Percentiles rank a stretch among this genome's conserved stretches.
phyloP scores from a whole-genome alignment of 23 red algal species.

The Agarophyton chilense region DNA sequence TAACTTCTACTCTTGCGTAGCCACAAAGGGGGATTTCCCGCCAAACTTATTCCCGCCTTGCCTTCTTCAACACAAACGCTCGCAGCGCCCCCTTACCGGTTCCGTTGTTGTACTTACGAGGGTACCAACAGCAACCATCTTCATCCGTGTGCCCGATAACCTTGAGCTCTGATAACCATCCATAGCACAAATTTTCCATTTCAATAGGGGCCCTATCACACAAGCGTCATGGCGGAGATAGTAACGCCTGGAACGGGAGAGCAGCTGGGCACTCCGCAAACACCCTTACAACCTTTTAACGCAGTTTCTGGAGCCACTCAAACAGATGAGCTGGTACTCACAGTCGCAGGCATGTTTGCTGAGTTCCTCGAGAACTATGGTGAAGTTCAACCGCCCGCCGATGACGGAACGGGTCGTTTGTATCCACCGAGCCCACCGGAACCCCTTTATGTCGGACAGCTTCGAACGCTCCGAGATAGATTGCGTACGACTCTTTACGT shows the following conservation, averaged over 20 bases:
- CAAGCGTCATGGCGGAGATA: slow-evolving; percentile 38
- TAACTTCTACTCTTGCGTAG: neutral
- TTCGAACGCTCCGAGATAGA: slow-evolving; percentile 68
- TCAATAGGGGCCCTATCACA: neutral
- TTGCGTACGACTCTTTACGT: slow-evolving; percentile 88
- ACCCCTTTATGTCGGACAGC: slow-evolving; percentile 84
- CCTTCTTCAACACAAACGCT: neutral
- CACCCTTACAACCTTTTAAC: slow-evolving; percentile 6
- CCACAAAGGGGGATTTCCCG: neutral
- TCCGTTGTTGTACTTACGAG: neutral
- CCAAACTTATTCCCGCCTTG: slow-evolving; percentile 22
- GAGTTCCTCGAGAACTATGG: slow-evolving; percentile 90
- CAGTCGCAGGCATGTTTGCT: slow-evolving; percentile 73
- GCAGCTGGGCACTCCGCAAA: slow-evolving; percentile 43
- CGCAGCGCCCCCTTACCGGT: too few species aligned
- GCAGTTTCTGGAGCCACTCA: slow-evolving; percentile 11
- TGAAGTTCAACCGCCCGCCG: slow-evolving; percentile 22
- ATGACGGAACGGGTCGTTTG: neutral
- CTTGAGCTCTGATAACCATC: neutral
- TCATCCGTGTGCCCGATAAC: neutral
- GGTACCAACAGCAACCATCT: neutral
- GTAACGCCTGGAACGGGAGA: slow-evolving; percentile 32
- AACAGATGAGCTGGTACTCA: slow-evolving; percentile 76
- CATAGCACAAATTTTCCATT: neutral
- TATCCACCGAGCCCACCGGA: slow-evolving; percentile 20